Evolutionary conservation across 805 yeast genomes (phyloP).

Genomic region (Maudiozyma saulgeensis): DNA sequence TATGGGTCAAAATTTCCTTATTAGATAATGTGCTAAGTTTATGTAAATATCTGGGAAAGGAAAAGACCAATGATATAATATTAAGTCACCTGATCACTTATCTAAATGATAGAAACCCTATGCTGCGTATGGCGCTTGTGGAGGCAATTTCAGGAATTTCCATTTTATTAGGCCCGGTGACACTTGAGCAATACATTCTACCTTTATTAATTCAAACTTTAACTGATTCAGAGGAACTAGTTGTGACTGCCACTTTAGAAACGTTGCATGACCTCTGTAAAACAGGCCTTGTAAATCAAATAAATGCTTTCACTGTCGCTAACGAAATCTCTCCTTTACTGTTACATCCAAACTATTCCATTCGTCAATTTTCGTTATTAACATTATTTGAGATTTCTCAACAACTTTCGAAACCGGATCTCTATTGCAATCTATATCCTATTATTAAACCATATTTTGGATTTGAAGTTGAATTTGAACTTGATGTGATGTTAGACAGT

Average conservation of each 20-base stretch:
- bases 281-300: slow-evolving; percentile 45
- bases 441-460: slow-evolving; percentile 64
- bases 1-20: slow-evolving; percentile 60
- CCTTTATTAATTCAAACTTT: slow-evolving; percentile 80
- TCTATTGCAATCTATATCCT: slow-evolving; percentile 77
- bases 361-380: slow-evolving; percentile 57
- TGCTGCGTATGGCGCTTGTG: slow-evolving; percentile 61
- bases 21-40: slow-evolving; percentile 64
- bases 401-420: slow-evolving; percentile 63
- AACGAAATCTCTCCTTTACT: slow-evolving; percentile 45
- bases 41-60: slow-evolving; percentile 76
- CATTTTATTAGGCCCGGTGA: slow-evolving; percentile 67
- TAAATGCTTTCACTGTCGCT: slow-evolving; percentile 47
- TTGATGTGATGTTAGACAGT: slow-evolving; percentile 59
- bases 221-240: slow-evolving; percentile 75
- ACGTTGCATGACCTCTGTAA: slow-evolving; percentile 47
- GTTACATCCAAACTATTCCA: slow-evolving; percentile 82
- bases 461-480: slow-evolving; percentile 63
- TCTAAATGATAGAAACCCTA: slow-evolving; percentile 65
- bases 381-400: slow-evolving; percentile 54
- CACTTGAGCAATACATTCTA: slow-evolving; percentile 78
- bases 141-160: slow-evolving; percentile 65
- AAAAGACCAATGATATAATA: slow-evolving; percentile 78
- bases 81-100: slow-evolving; percentile 87
- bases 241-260: slow-evolving; percentile 59